A percentile compares a stretch with the other conserved stretches of the same genome.
These are phyloP conservation scores for Yarrowia sp. DNA, from an alignment of 805 yeast species.

Conservation along the genomic window DNA sequence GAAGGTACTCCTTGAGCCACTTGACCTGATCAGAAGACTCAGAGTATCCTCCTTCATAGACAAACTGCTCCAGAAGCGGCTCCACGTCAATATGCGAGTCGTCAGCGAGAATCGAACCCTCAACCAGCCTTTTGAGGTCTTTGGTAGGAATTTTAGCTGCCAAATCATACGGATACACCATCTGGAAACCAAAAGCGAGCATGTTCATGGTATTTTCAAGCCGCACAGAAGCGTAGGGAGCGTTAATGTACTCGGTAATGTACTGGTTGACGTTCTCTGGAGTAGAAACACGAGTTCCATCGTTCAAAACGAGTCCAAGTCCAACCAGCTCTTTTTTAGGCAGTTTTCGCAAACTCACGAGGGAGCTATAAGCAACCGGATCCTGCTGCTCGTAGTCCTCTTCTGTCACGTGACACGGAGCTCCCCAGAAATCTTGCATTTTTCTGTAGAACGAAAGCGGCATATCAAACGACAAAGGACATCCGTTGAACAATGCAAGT, in stretches of 20 bases:
- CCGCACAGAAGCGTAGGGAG: background rate
- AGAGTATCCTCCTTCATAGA: slow-evolving; percentile 45
- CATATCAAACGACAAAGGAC: slow-evolving; percentile 34
- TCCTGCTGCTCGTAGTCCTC: slow-evolving; percentile 32
- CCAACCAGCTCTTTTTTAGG: slow-evolving; percentile 18
- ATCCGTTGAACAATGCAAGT: slow-evolving; percentile 37
- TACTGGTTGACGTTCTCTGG: background rate
- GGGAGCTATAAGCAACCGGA: slow-evolving; percentile 31
- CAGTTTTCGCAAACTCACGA: slow-evolving; percentile 26
- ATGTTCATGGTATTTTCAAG: background rate
- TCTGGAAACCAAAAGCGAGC: background rate
- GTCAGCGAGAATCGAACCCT: slow-evolving; percentile 45
- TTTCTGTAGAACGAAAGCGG: slow-evolving; percentile 34
- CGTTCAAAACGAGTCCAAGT: background rate
- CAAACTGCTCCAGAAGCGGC: slow-evolving; percentile 42
- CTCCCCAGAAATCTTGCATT: background rate
- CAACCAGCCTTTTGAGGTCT: slow-evolving; percentile 38
- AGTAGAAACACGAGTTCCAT: background rate
- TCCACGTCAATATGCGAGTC: slow-evolving; percentile 39
- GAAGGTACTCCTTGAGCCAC: slow-evolving; percentile 49
- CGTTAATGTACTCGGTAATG: background rate
- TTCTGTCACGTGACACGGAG: background rate
- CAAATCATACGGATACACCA: slow-evolving; percentile 5
- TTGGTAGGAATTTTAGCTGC: slow-evolving; percentile 28
- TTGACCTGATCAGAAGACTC: slow-evolving; percentile 41